Evolutionary conservation across 768 basidiomycete genomes (phyloP).

Genomic region (Mycena haematopus): DNA sequence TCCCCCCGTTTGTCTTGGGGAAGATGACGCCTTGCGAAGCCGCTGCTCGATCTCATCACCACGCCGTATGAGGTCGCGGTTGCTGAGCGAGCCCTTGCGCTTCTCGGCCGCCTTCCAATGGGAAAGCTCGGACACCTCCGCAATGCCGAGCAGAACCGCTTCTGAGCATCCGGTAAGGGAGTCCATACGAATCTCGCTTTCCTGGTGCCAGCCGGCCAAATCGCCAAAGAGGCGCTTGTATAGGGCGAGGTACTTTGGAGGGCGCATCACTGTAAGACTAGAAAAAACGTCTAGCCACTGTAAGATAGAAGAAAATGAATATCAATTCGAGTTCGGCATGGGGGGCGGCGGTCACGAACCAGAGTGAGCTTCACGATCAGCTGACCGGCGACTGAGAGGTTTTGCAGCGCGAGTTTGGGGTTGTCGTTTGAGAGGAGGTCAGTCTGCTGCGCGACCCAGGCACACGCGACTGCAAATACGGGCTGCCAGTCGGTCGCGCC

Average conservation of each 20-base stretch:
- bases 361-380: constrained; percentile 73
- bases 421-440: constrained; percentile 69
- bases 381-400: constrained; percentile 59
- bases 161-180: constrained; percentile 79
- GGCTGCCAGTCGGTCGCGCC: constrained; percentile 73
- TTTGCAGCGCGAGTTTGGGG: constrained; percentile 62
- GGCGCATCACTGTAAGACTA: constrained; percentile 62
- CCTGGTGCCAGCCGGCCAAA: constrained; percentile 53
- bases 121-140: constrained; percentile 73
- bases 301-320: constrained; percentile 7
- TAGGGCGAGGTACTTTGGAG: constrained; percentile 69
- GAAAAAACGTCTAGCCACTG: constrained; percentile 85
- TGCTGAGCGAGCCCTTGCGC: constrained; percentile 70
- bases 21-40: constrained; percentile 53
- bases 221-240: constrained; percentile 72
- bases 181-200: constrained; percentile 62
- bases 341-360: constrained; percentile 53
- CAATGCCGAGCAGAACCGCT: constrained; percentile 76
- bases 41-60: constrained; percentile 75
- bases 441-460: constrained; percentile 72
- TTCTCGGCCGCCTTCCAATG: constrained; percentile 76
- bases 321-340: constrained; percentile 11
- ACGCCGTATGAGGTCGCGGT: constrained; percentile 75
- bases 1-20: constrained; percentile 36
- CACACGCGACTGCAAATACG: constrained; percentile 72